phyloP scores from a whole-genome alignment of 176 grass and related monocot species.

The Calamus simplicifolius region DNA sequence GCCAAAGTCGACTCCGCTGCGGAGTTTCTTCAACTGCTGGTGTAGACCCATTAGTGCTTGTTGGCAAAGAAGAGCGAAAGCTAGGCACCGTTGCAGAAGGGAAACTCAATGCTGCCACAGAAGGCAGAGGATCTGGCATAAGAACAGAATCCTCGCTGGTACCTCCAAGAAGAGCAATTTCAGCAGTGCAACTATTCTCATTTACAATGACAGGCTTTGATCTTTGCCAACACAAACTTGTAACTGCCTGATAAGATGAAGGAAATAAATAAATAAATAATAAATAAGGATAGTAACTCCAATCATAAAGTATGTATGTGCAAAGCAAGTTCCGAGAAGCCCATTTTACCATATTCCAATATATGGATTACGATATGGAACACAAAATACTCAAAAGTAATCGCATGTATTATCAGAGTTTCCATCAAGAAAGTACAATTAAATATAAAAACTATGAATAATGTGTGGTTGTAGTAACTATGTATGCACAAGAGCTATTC shows the following conservation, averaged over 20 bases:
- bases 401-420: too few relatives aligned
- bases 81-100: slow-evolving; percentile 40
- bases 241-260: slow-evolving; percentile 59
- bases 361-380: too few relatives aligned
- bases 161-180: slow-evolving; percentile 87
- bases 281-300: background rate
- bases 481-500: too few relatives aligned
- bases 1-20: slow-evolving; percentile 31
- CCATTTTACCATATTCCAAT: too few relatives aligned
- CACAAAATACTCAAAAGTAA: too few relatives aligned
- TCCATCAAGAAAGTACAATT: too few relatives aligned
- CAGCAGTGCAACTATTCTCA: slow-evolving; percentile 72
- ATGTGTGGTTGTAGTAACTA: too few relatives aligned
- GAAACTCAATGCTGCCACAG: slow-evolving; percentile 38
- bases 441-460: too few relatives aligned
- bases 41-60: slow-evolving; percentile 30
- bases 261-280: slow-evolving; percentile 23
- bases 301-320: too few relatives aligned
- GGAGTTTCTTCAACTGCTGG: slow-evolving; percentile 46
- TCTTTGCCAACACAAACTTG: slow-evolving; percentile 91
- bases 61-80: slow-evolving; percentile 47
- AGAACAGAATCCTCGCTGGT: slow-evolving; percentile 84
- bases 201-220: slow-evolving; percentile 79
- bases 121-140: slow-evolving; percentile 95
- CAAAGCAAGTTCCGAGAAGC: too few relatives aligned